Evolutionary conservation across 148 eudicot genomes (phyloP), one percentile per base, ranked within the genome.

Genomic region (Chenopodium formosanum): DNA sequence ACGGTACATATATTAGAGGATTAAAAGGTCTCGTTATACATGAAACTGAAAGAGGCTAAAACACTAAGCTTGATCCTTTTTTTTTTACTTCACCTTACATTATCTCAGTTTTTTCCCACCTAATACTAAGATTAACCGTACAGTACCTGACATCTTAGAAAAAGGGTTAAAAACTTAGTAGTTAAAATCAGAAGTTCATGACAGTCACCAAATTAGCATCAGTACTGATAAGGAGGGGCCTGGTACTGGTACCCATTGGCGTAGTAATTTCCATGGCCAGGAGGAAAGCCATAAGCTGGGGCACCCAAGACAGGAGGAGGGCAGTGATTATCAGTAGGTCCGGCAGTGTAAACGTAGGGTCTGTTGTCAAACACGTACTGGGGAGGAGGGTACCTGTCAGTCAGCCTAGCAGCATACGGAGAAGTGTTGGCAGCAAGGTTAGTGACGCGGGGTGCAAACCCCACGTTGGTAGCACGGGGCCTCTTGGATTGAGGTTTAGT

Each of bases 401-500:
- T 76, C 72, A 86, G 85, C 86, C 92, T 86, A 79, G 90, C 78
- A 84, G 89, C 90, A 75, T 91, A 89, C 73, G 90, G 90, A 76
- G 88, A 85, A 79, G 85, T 87, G 90, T 96, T 97, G 78, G 88
- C 75, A 73, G 87, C 81, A 65, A 84, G 78, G 78, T 87, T 92
- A 69, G 87, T 58, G 37, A 83, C 80, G 47, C 98, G 95, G 9
- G 95, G 96, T 1, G 75, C 91, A 72, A 84, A 90, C 9, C 88
- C 90, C 1, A 80, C 79, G 46, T 88, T 93, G 78, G 88, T 92
- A 67, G 99, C 96, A 53, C 97, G 95, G 70, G 99, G 98, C 81
- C 98, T 86, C 84, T 97, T 97, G 82, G 97, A 79, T 82, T 94
- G 99, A 78, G 99, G 99, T 83, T 97, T 97, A 13, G 92, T 82